Conservation (phyloP, 139 green algal species). For the Pedinophyceae sp. region DNA sequence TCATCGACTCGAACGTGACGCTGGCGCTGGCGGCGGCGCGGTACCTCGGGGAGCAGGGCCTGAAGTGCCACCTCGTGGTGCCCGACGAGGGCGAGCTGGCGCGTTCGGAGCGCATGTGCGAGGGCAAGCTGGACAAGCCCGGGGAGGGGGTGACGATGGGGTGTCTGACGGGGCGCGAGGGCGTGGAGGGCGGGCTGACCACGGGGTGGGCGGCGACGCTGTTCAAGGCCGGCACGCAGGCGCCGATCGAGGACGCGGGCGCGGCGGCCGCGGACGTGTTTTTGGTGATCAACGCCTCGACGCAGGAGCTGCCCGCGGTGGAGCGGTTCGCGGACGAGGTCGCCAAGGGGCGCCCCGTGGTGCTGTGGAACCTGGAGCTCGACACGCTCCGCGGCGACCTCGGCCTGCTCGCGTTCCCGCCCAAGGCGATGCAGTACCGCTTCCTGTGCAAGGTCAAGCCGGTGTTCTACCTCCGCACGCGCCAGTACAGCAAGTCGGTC, state of each 20-base stretch:
- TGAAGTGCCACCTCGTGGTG: constrained; percentile 58
- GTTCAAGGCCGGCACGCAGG: no score
- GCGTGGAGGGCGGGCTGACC: no score
- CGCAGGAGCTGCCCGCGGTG: constrained; percentile 23
- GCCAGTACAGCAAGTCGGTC: constrained; percentile 41
- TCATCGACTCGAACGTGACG: constrained; percentile 80
- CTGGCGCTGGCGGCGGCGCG: constrained; percentile 51
- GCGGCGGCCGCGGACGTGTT: constrained; percentile 81
- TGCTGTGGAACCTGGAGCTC: constrained; percentile 91
- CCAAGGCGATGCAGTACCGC: constrained; percentile 62
- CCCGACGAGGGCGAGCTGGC: constrained; percentile 61
- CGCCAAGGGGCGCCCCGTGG: constrained; percentile 27
- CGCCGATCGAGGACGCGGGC: no score
- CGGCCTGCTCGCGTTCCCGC: constrained; percentile 63
- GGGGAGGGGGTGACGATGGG: constrained; percentile 43
- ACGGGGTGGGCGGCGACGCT: no score
- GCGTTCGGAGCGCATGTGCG: constrained; percentile 38
- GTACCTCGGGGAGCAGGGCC: constrained; percentile 29
- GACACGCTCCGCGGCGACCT: constrained; percentile 82
- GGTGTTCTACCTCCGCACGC: constrained; percentile 12
- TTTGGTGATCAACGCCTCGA: constrained; percentile 70
- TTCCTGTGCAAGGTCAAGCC: constrained; percentile 65
- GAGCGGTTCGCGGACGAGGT: constrained; percentile 55
- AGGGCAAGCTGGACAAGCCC: constrained; percentile 26
- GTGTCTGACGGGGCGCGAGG: constrained; percentile 50